These are phyloP conservation scores for Fomitopsis pulvina DNA, from an alignment of 768 basidiomycete species.

Conservation along the genomic window DNA sequence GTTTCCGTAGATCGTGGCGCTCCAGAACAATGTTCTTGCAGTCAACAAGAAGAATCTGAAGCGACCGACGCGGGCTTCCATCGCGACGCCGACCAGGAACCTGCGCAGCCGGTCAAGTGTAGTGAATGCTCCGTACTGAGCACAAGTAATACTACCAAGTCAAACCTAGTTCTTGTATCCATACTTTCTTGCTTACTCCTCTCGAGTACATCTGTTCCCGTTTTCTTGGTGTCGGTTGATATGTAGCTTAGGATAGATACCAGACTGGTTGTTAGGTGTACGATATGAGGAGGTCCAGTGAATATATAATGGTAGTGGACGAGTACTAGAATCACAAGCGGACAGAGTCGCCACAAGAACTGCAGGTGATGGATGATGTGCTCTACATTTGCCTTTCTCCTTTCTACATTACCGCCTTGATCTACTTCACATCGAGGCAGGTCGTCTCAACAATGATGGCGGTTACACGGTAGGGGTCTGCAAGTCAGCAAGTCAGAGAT, in stretches of 20 bases:
- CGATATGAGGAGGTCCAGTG: not conserved
- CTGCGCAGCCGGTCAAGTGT: constrained; percentile 52
- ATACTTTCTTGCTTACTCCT: constrained; percentile 1
- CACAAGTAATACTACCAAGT: not conserved
- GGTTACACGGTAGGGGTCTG: constrained; percentile 95
- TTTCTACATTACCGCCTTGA: constrained; percentile 2
- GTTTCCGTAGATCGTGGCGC: constrained; percentile 84
- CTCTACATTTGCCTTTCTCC: constrained; percentile 7
- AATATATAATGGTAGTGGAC: constrained; percentile 1
- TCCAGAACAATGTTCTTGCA: constrained; percentile 89
- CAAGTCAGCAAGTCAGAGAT: constrained; percentile 5
- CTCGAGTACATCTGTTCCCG: not conserved
- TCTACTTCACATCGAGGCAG: constrained; percentile 48
- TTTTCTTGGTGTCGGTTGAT: not conserved
- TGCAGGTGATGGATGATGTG: not conserved
- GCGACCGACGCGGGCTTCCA: constrained; percentile 72
- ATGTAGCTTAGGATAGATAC: constrained; percentile 5
- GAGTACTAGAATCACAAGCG: not conserved
- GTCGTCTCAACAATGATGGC: constrained; percentile 87
- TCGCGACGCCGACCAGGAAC: constrained; percentile 39
- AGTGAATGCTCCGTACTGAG: constrained; percentile 40
- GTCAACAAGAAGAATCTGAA: constrained; percentile 91
- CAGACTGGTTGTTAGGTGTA: not conserved
- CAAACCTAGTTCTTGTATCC: constrained; percentile 4
- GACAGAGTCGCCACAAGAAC: not conserved